phyloP scores from a whole-genome alignment of 768 basidiomycete species.

The Russula foetens region DNA sequence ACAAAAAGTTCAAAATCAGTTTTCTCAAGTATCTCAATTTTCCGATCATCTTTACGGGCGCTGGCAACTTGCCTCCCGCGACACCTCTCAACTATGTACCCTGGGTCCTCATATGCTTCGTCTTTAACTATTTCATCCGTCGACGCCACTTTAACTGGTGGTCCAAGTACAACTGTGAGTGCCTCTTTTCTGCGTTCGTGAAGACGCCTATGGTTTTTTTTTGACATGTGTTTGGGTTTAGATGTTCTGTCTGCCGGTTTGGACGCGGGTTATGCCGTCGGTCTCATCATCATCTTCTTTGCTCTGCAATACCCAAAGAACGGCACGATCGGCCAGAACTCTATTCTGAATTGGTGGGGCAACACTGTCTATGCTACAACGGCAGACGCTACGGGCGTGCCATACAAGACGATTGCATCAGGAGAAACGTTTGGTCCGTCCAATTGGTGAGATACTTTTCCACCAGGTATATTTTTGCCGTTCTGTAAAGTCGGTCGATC shows the following conservation, averaged over 20 bases:
- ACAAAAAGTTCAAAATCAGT: neutral
- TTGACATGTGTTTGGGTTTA: conserved; percentile 15
- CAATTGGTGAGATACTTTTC: no score
- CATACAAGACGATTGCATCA: no score
- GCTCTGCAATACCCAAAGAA: conserved; percentile 53
- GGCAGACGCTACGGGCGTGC: conserved; percentile 23
- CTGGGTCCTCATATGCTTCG: conserved; percentile 31
- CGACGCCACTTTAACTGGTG: conserved; percentile 33
- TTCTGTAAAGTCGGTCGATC: no score
- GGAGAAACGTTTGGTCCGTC: no score
- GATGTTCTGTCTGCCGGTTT: conserved; percentile 63
- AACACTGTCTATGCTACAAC: conserved; percentile 37
- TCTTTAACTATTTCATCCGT: conserved; percentile 33
- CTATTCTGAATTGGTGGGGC: conserved; percentile 63
- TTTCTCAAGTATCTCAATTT: conserved; percentile 54
- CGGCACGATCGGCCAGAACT: conserved; percentile 48
- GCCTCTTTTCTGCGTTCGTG: no score
- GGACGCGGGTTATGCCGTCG: conserved; percentile 60
- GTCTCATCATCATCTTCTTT: conserved; percentile 51
- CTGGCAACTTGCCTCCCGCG: conserved; percentile 35
- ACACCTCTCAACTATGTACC: conserved; percentile 34
- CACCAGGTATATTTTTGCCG: no score
- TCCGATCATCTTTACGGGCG: conserved; percentile 36
- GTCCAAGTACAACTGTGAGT: conserved; percentile 32
- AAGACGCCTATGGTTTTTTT: neutral